Base-by-base conservation (phyloP, 345 rosid genomes). In the Citrus medica region DNA sequence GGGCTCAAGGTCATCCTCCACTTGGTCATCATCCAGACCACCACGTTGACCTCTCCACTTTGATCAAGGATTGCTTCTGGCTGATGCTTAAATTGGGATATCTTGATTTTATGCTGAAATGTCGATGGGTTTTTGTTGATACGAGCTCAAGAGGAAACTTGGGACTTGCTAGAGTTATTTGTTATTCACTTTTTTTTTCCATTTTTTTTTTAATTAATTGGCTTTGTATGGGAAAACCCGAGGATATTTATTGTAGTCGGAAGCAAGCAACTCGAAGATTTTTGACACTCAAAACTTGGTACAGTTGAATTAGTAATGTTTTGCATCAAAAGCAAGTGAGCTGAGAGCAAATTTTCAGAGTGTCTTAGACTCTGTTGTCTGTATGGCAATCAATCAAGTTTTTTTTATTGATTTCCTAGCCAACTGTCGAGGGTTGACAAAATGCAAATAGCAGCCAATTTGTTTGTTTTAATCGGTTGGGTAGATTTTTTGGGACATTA, bases 1-100 rank as follows among this genome's bases (percentile, higher is more conserved):
- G 1, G 77, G 89, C 67, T 79, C 90, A 9, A 88, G 85, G 84
- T 27, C 51, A 3, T 46, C 51, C 17, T 46, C 88, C 40, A 65
- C 82, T 21, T 84, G 84, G 92, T 85, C 92, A 2, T 83, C 89
- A 28, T 85, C 90, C 37, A 77, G 86, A 76, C 62, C 63, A 7
- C 67, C 55, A 2, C 83, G 75, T 38, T 67, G 73, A 76, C 24
- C 64, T 24, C 53, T 6, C 60, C 71, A 46, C 68, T 63, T 51
- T 37, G 65, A 73, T n/a, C 37, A 16, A 3, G 63, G n/a, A 70
- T 46, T 3, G 40, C 48, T 51, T 33, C 42, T 30, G 9, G 53
- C 35, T 17, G 25, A 35, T 67, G 56, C 66, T 42, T 7, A 1
- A 58, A 22, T 38, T 22, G 74, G 28, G 51, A 22, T 64, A 53